Evolutionary conservation across 140 eudicot species (phyloP).

Genomic region (Oenanthe javanica): DNA sequence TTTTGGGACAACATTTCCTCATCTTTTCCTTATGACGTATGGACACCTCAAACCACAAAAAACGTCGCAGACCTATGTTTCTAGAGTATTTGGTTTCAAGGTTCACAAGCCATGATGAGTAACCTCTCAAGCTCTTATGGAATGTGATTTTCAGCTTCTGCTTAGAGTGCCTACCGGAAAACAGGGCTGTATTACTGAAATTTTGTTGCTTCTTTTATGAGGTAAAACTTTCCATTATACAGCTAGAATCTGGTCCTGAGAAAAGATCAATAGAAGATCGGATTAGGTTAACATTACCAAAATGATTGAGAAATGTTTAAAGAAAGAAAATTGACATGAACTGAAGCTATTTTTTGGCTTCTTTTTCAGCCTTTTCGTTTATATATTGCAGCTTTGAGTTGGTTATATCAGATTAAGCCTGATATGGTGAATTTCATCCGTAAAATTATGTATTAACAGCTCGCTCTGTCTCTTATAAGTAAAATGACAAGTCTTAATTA

Average conservation of each 20-base stretch:
- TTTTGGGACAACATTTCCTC: slow-evolving; percentile 35
- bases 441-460: not conserved
- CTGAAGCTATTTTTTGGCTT: slow-evolving; percentile 1
- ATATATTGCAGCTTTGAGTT: not conserved
- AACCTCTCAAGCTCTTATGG: not conserved
- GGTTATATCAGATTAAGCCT: not conserved
- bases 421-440: not conserved
- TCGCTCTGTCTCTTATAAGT: not conserved
- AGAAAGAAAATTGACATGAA: not conserved
- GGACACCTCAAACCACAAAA: slow-evolving; percentile 27
- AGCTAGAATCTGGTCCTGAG: not conserved
- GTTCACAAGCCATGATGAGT: slow-evolving; percentile 17
- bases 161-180: not conserved
- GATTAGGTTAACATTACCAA: not conserved
- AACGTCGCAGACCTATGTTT: slow-evolving; percentile 19
- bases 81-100: slow-evolving; percentile 28
- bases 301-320: not conserved
- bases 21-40: slow-evolving; percentile 30
- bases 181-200: not conserved
- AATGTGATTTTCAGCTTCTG: not conserved
- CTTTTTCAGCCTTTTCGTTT: not conserved
- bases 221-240: not conserved
- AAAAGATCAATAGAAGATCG: not conserved
- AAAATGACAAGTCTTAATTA: not conserved
- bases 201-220: slow-evolving; percentile 2